phyloP scores from a whole-genome alignment of 2,329 filamentous ascomycete genomes.

The Tympanopsis confertula region DNA sequence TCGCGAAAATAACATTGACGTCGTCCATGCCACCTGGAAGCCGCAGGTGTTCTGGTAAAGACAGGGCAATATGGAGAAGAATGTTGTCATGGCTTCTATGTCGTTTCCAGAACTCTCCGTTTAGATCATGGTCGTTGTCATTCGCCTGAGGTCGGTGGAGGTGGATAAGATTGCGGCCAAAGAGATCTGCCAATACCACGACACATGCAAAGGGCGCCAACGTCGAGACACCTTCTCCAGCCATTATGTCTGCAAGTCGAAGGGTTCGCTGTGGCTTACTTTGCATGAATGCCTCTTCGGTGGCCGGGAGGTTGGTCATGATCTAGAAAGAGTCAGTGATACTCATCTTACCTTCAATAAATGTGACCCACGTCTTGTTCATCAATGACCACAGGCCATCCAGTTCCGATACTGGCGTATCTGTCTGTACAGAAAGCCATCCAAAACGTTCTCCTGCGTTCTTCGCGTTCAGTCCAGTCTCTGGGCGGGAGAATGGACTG shows the following conservation, averaged over 20 bases:
- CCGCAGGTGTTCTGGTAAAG: constrained; percentile 45
- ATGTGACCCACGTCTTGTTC: constrained; percentile 36
- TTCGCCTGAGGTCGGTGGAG: constrained; percentile 45
- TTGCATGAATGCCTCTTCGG: constrained; percentile 47
- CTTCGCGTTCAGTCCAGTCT: constrained; percentile 58
- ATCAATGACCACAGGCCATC: constrained; percentile 58
- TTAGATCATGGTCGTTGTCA: constrained; percentile 45
- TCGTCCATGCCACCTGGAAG: constrained; percentile 45
- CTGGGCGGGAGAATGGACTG: constrained; percentile 50
- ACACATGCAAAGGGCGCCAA: constrained; percentile 45
- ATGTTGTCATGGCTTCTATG: constrained; percentile 53
- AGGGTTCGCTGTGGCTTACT: constrained; percentile 33
- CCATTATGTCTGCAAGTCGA: constrained; percentile 35
- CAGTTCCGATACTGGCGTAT: constrained; percentile 57
- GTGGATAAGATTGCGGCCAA: constrained; percentile 52
- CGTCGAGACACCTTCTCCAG: constrained; percentile 32
- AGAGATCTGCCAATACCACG: constrained; percentile 46
- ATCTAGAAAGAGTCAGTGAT: constrained; percentile 19
- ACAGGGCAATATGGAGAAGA: constrained; percentile 45
- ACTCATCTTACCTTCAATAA: neutral
- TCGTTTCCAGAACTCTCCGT: constrained; percentile 56
- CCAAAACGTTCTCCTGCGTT: constrained; percentile 59
- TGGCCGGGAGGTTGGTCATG: constrained; percentile 47
- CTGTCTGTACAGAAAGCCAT: constrained; percentile 51
- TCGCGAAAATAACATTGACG: constrained; percentile 52